Base-by-base conservation (phyloP, 257 asterid species). In the Solanum bulbocastanum region DNA sequence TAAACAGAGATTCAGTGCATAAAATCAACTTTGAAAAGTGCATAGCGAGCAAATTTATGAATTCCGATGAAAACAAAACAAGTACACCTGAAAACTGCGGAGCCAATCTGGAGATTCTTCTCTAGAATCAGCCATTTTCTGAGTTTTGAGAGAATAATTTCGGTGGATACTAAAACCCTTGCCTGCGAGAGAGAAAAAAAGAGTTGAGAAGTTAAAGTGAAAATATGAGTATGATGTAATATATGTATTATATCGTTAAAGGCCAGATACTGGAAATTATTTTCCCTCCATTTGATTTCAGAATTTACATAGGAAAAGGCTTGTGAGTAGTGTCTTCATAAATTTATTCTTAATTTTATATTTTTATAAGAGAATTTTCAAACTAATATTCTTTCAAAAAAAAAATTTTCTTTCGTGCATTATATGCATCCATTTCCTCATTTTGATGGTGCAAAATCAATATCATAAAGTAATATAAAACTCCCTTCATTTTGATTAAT, bases 71-170 rank as follows among this genome's bases (percentile, higher is more conserved):
- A 65, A 78, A 33, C 35, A 36, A 62, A 52, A 12, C 16, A 12
- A 22, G 85, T 18, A 37, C 71, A 95, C 99, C 97, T 94, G 95
- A 83, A 94, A 95, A 90, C 95, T 89, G 62, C 97, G 98, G 89
- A 95, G 87, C 98, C 99, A 96, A 78, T 96, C 98, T 36, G 98
- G 99, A 87, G 99, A 96, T 18, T 94, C 94, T 92, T 95, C 99
- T 89, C 98, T 91, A 27, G 97, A 94, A 78, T 87, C 88, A 84
- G 89, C 82, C 94, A 93, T 92, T 89, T 87, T 73, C 30, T 36
- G 32, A 73, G 40, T 3, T 69, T 71, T 69, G 4, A 32, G 16
- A 6, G 4, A 32, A 18, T 32, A 49, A 82, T 46, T 81, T 82
- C 42, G 32, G 44, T 30, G 32, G 69, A 25, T 79, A 12, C 66